These are phyloP conservation scores for Fragaria iinumae DNA, from an alignment of 306 rosid species.

Conservation along the genomic window DNA sequence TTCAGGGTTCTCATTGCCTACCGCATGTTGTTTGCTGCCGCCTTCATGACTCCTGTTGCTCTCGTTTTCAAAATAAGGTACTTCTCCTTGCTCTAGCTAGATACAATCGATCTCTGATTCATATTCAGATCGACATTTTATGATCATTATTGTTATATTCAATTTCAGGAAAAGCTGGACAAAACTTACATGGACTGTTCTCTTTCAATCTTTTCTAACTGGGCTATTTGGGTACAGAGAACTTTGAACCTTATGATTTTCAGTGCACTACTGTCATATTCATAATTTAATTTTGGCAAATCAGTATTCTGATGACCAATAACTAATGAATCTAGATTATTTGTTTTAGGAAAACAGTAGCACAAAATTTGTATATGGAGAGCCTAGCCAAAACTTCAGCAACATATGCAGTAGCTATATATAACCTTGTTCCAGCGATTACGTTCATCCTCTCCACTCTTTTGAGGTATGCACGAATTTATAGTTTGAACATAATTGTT, in stretches of 20 bases:
- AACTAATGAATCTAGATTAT: not conserved
- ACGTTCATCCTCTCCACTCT: conserved; percentile 12
- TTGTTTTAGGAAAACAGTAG: not conserved
- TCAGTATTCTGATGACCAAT: not conserved
- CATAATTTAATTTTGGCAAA: not conserved
- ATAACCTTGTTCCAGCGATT: conserved; percentile 15
- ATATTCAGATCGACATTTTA: not conserved
- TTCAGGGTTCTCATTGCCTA: conserved; percentile 49
- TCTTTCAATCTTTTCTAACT: conserved; percentile 56
- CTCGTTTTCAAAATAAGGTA: conserved; percentile 31
- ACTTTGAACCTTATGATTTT: not conserved
- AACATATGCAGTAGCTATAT: conserved; percentile 17
- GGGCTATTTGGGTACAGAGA: conserved; percentile 66
- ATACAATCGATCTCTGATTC: too few species aligned
- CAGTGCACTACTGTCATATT: not conserved
- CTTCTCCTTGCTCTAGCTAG: too few species aligned
- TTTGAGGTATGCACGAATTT: conserved; percentile 7
- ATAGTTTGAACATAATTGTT: not conserved
- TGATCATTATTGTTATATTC: not conserved
- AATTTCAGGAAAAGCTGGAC: conserved; percentile 53
- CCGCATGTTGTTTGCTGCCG: conserved; percentile 56
- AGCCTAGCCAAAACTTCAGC: conserved; percentile 17
- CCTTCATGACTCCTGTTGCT: conserved; percentile 58
- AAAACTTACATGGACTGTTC: conserved; percentile 45
- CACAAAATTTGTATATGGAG: conserved; percentile 21